phyloP scores from a whole-genome alignment of 495 filamentous ascomycete species.

The Talaromyces adpressus region DNA sequence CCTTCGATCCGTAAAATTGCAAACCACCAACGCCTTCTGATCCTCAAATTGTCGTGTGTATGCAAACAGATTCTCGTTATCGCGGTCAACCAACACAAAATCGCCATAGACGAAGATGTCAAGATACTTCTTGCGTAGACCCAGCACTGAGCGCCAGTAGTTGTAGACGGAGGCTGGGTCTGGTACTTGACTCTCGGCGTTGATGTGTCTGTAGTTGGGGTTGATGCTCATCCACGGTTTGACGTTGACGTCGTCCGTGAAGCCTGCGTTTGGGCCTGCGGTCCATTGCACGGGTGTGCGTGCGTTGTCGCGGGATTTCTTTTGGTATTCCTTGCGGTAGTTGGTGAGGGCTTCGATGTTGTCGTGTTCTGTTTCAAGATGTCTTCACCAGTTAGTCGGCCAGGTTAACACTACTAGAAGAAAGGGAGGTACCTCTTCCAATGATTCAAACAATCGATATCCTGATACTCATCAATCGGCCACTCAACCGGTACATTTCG shows the following conservation, averaged over 20 bases:
- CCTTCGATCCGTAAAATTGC: slow-evolving; percentile 41
- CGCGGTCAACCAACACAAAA: slow-evolving; percentile 42
- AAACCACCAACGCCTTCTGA: slow-evolving; percentile 39
- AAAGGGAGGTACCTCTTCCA: slow-evolving; percentile 38
- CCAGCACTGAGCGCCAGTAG: slow-evolving; percentile 47
- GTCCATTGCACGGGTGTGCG: slow-evolving; percentile 51
- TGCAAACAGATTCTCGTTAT: slow-evolving; percentile 39
- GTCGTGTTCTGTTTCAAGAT: slow-evolving; percentile 27
- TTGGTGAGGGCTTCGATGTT: slow-evolving; percentile 25
- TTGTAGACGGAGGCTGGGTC: slow-evolving; percentile 39
- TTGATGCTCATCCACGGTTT: slow-evolving; percentile 60
- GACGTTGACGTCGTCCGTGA: slow-evolving; percentile 33
- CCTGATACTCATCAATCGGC: slow-evolving; percentile 63
- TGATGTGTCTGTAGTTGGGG: slow-evolving; percentile 41
- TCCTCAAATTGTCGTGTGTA: slow-evolving; percentile 36
- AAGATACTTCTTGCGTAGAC: slow-evolving; percentile 45
- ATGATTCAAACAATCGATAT: slow-evolving; percentile 62
- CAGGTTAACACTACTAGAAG: too few relatives aligned
- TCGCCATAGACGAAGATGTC: slow-evolving; percentile 57
- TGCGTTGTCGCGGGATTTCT: slow-evolving; percentile 49
- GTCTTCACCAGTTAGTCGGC: slow-evolving; percentile 13
- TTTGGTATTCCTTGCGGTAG: slow-evolving; percentile 36
- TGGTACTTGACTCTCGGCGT: slow-evolving; percentile 41
- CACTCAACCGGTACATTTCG: slow-evolving; percentile 58
- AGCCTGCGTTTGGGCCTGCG: slow-evolving; percentile 40